A percentile compares a stretch with the other conserved stretches of the same genome.
Conservation (phyloP, 2,329 filamentous ascomycete species). For the Aspergillus sp. region DNA sequence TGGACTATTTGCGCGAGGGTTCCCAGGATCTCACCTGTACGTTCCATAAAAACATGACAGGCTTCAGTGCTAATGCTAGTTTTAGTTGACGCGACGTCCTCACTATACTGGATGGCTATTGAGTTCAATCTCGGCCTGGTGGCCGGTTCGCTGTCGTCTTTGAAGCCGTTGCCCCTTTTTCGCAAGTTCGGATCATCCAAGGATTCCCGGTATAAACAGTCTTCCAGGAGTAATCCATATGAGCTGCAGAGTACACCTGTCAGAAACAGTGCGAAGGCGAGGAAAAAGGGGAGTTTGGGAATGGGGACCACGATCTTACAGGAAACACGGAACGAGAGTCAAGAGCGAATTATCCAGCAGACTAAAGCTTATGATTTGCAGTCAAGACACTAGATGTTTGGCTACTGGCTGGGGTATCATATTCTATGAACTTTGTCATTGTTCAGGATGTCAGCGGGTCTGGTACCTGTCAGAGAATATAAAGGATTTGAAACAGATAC, state of each 20-base stretch:
- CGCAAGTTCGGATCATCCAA: neutral
- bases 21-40: no score
- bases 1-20: no score
- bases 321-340: neutral
- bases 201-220: neutral
- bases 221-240: neutral
- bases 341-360: neutral
- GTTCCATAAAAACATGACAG: no score
- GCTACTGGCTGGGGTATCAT: no score
- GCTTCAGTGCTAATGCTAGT: no score
- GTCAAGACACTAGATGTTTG: neutral
- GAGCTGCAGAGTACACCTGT: neutral
- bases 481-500: no score
- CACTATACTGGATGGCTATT: no score
- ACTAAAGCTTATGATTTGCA: neutral
- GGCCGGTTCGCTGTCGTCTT: neutral
- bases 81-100: no score
- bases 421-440: no score
- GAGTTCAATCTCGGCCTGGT: no score
- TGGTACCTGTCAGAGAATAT: no score
- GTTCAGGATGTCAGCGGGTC: no score
- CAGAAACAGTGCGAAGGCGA: neutral
- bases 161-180: neutral
- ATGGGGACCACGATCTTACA: neutral
- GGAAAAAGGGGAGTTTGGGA: neutral